Base-by-base conservation (phyloP, 208 protist species). In the Trypanosomatidae sp. region DNA sequence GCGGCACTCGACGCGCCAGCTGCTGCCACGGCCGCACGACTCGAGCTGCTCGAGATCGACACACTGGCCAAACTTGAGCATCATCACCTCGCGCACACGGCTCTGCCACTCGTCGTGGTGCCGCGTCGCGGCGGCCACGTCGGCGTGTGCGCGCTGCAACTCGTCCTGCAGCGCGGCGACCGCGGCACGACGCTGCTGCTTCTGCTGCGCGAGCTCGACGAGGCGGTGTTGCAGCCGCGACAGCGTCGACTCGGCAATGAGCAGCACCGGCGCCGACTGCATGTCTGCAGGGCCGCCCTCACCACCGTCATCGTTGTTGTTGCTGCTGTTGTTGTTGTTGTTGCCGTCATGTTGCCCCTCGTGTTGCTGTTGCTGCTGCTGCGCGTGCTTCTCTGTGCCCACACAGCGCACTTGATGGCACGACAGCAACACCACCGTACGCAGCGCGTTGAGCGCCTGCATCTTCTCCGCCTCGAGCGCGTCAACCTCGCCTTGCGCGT, bases 11-110 rank as follows among this genome's bases (percentile, higher is more conserved):
- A 94, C 88, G 24, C 66, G 61, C 46, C 83, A 72, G 61, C 88
- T 89, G 5, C 88, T 78, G 15, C 71, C 72, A 3, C 88, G 74
- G 15, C 71, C 72, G 35, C 81, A 80, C 8, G 71, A 78, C 52
- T 96, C 86, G 6, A 96, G 64, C 55, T 84, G 67, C 51, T 97
- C 94, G 13, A 97, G 45, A 33, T 97, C 87, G 7, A 97, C 82
- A 15, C 72, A 61, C 42, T 88, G 79, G 8, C 94, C 94, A 55
- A 97, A 97, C 62, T 96, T 96, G 33, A 97, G 65, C 55, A 96
- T 66, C 82, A 97, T 96, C 24, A 96, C 84, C 38, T 97, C 94
- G 43, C 72, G 70, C 16, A 95, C 81, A 50, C 80, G 76, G 5
- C 64, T 70, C 48, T 95, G 73, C 84, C 88, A 95, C 27, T 87